Evolutionary conservation across 495 filamentous ascomycete species (phyloP), one percentile per base, ranked within the genome.

Genomic region (Sporormia fimetaria): DNA sequence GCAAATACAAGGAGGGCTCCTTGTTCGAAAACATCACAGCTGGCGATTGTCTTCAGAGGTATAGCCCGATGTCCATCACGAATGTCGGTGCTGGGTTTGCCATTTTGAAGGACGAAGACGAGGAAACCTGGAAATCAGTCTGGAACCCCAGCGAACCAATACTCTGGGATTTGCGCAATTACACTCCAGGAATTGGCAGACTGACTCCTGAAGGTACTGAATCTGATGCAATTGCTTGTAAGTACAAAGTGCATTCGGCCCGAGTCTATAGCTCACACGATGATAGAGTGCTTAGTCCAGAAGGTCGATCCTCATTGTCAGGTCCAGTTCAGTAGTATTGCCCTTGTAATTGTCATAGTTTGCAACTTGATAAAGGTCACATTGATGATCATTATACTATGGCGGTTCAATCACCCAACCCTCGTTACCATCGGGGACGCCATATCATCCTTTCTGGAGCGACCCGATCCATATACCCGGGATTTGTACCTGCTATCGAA

Each of bases 251-350:
- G 3, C 11, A 21, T 15, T 27, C n/a, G n/a, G n/a, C 7, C 3
- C 2, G n/a, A 8, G 15, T 32, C 9, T 32, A 18, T 15, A 4
- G 17, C 43, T 46, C 17, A 34, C 9, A n/a, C 6, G 11, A 11
- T 43, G 7, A 6, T 14, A 44, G 34, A 50, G 18, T 50, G 47
- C 18, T 24, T 50, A 1, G 44, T 33, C 33, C 21, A 50, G 25
- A 24, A 21, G 10, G 21, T 40, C 3, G n/a, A 18, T 6, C 15
- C 15, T n/a, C 16, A 33, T 21, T 50, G 47, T 21, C 15, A 39
- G 14, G 28, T 50, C 11, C 34, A 44, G 20, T 39, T 44, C 20
- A 33, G 28, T 23, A 14, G 23, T 24, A 38, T 20, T 6, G 31
- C 44, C 24, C 24, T 49, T 8, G 16, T 21, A n/a, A 21, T 32